Percentiles rank a stretch among this genome's conserved stretches.
These are phyloP conservation scores for Diaporthe nobilis DNA, from an alignment of 2,329 filamentous ascomycete genomes.

Conservation along the genomic window DNA sequence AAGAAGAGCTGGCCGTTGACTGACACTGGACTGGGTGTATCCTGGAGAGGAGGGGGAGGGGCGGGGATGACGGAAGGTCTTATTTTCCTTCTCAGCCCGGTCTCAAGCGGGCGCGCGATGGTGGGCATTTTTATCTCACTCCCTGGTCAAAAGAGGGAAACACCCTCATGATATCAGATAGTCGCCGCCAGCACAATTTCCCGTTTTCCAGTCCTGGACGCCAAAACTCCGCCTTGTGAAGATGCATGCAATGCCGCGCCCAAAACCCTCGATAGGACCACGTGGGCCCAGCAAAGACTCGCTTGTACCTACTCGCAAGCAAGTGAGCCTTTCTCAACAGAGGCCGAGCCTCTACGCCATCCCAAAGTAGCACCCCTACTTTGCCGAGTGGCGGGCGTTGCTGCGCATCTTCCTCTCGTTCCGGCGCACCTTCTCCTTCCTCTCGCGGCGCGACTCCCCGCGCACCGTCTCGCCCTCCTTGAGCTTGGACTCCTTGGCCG, in stretches of 20 bases:
- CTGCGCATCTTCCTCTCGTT: conserved; percentile 79
- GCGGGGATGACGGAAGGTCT: too few species aligned
- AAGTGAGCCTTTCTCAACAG: not conserved
- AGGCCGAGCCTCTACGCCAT: too few species aligned
- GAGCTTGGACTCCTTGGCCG: conserved; percentile 74
- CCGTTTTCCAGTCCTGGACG: conserved; percentile 29
- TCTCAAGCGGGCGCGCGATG: not conserved
- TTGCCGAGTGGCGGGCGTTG: conserved; percentile 68
- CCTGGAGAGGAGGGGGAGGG: too few species aligned
- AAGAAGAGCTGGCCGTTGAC: too few species aligned
- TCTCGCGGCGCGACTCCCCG: conserved; percentile 74
- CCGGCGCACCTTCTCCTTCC: conserved; percentile 77
- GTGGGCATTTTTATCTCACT: not conserved
- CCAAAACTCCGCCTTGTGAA: conserved; percentile 37
- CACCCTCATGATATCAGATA: not conserved
- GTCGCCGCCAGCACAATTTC: not conserved
- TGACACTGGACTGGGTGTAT: too few species aligned
- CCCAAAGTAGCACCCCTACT: conserved; percentile 30
- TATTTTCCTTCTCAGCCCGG: not conserved
- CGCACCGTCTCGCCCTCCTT: conserved; percentile 74
- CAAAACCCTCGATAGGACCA: too few species aligned
- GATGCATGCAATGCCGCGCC: not conserved
- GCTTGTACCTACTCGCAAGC: not conserved
- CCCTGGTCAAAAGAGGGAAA: too few species aligned
- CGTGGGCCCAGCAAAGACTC: not conserved